phyloP scores from a whole-genome alignment of 164 flowering plant species.

The Brasenia schreberi region DNA sequence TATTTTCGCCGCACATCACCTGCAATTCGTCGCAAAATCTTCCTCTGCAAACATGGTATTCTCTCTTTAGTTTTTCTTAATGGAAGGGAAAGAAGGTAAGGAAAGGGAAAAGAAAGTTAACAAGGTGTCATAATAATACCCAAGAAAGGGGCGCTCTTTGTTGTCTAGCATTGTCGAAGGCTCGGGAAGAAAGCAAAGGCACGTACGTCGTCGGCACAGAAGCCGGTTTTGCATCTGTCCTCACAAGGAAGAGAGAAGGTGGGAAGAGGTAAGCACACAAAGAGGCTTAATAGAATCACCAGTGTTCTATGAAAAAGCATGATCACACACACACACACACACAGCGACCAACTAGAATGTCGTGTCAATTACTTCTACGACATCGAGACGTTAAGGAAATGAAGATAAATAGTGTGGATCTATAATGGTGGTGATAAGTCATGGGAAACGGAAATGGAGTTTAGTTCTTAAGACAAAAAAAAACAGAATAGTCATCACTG shows the following conservation, averaged over 20 bases:
- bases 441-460: neutral
- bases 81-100: neutral
- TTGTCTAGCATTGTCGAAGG: conserved; percentile 24
- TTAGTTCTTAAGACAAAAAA: neutral
- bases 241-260: conserved; percentile 14
- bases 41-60: conserved; percentile 12
- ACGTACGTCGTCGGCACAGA: conserved; percentile 14
- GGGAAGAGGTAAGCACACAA: conserved; percentile 1
- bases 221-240: conserved; percentile 17
- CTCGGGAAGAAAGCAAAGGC: conserved; percentile 21
- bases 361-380: neutral
- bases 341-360: neutral
- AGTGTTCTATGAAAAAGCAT: neutral
- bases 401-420: neutral
- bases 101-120: neutral
- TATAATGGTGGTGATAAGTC: neutral
- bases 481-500: neutral
- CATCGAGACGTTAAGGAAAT: neutral
- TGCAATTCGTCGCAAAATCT: conserved; percentile 23
- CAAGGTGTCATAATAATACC: conserved; percentile 3
- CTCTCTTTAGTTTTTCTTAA: neutral
- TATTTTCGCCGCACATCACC: conserved; percentile 26
- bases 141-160: conserved; percentile 18
- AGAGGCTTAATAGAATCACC: neutral
- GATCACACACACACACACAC: neutral